These are phyloP conservation scores for Sporobolomyces roseus DNA, from an alignment of 768 basidiomycete species.

Conservation along the genomic window DNA sequence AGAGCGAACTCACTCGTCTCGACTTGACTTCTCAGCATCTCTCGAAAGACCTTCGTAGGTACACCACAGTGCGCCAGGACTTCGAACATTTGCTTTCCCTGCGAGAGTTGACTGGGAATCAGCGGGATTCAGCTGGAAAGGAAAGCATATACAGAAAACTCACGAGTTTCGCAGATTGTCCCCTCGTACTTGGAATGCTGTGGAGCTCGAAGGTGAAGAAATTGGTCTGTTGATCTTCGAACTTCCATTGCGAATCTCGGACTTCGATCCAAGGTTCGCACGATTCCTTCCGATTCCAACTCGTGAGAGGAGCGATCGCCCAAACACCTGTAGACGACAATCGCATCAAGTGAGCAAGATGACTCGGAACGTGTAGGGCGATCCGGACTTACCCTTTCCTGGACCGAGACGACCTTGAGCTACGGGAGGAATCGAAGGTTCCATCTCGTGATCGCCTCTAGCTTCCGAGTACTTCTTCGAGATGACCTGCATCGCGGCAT, in stretches of 20 bases:
- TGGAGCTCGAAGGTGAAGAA: constrained; percentile 29
- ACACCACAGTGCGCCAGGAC: constrained; percentile 35
- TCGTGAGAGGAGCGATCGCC: not conserved
- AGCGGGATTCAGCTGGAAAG: not conserved
- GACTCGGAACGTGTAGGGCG: too few species aligned
- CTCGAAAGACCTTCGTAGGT: constrained; percentile 1
- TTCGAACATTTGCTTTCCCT: constrained; percentile 39
- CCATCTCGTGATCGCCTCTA: not conserved
- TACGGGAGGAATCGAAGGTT: constrained; percentile 3
- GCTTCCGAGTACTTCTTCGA: not conserved
- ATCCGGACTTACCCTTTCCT: constrained; percentile 30
- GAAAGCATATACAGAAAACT: not conserved
- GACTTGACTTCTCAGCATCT: constrained; percentile 8
- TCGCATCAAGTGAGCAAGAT: too few species aligned
- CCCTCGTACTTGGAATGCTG: constrained; percentile 6
- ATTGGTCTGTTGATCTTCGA: constrained; percentile 14
- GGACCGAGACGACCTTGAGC: constrained; percentile 33
- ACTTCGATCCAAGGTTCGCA: constrained; percentile 28
- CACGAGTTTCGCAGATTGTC: not conserved
- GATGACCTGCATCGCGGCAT: constrained; percentile 7
- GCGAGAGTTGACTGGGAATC: not conserved
- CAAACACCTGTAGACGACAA: constrained; percentile 19
- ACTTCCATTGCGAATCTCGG: constrained; percentile 38
- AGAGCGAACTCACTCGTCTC: not conserved
- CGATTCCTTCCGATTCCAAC: not conserved